Evolutionary conservation across 1,139 yeast genomes (phyloP).

Genomic region (Saccharomyces hybrid): DNA sequence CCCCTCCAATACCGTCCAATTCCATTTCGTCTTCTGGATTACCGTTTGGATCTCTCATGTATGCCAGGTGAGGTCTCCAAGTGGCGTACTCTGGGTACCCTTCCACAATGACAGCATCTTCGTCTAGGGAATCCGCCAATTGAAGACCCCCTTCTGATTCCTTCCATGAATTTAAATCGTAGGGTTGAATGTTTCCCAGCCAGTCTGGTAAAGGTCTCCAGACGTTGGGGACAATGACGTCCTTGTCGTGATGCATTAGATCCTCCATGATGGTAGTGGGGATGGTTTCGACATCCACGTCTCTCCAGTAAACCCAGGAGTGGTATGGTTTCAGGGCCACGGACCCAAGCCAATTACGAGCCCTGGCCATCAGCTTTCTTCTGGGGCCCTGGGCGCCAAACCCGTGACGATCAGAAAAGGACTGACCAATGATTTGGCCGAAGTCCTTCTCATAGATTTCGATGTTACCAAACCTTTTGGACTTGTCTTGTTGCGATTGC

Average conservation of each 20-base stretch:
- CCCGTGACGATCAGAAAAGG: constrained; percentile 58
- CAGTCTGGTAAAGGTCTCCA: constrained; percentile 82
- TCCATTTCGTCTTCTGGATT: constrained; percentile 59
- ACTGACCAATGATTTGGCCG: constrained; percentile 62
- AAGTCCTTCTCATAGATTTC: constrained; percentile 62
- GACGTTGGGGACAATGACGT: constrained; percentile 82
- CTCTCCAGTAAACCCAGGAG: constrained; percentile 94
- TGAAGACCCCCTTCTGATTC: constrained; percentile 67
- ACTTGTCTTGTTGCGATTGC: constrained; percentile 41
- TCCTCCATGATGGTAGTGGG: constrained; percentile 75
- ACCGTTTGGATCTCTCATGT: constrained; percentile 57
- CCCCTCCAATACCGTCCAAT: constrained; percentile 88
- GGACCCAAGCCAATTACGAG: constrained; percentile 79
- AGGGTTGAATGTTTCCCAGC: constrained; percentile 71
- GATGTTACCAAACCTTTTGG: constrained; percentile 42
- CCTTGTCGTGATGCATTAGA: constrained; percentile 66
- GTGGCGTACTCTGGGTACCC: constrained; percentile 89
- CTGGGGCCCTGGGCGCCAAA: constrained; percentile 73
- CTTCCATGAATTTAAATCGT: constrained; percentile 83
- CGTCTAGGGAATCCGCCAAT: constrained; percentile 57
- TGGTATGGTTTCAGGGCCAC: constrained; percentile 76
- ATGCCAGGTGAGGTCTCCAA: constrained; percentile 78
- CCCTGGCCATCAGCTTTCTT: constrained; percentile 82
- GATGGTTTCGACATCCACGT: constrained; percentile 77
- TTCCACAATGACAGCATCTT: constrained; percentile 84